Conservation (phyloP, 2,329 filamentous ascomycete species). For the Aurifilum marmelostoma region DNA sequence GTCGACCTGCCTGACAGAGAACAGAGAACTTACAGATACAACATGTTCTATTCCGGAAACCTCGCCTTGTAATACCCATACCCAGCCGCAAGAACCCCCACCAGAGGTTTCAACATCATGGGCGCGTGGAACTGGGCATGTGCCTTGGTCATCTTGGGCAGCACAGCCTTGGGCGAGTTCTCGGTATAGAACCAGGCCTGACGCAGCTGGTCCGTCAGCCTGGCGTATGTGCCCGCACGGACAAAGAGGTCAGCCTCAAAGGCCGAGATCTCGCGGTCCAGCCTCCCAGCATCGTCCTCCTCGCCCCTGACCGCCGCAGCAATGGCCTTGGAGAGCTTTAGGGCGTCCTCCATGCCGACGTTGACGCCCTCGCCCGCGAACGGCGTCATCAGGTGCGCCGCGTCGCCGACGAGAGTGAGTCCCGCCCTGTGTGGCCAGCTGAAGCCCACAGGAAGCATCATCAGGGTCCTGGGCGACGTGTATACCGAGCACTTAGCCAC, state of each 20-base stretch:
- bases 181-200: slow-evolving; percentile 52
- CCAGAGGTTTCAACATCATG: slow-evolving; percentile 38
- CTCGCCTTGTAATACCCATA: slow-evolving; percentile 27
- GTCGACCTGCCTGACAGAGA: background rate
- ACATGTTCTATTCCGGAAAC: background rate
- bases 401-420: slow-evolving; percentile 61
- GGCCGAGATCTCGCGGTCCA: slow-evolving; percentile 40
- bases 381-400: slow-evolving; percentile 62
- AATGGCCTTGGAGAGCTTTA: slow-evolving; percentile 51
- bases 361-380: slow-evolving; percentile 65
- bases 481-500: slow-evolving; percentile 45
- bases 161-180: slow-evolving; percentile 47
- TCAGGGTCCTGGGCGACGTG: slow-evolving; percentile 50
- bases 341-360: slow-evolving; percentile 57
- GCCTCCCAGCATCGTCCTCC: slow-evolving; percentile 27
- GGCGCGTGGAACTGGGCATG: slow-evolving; percentile 40
- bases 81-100: slow-evolving; percentile 35
- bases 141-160: slow-evolving; percentile 42
- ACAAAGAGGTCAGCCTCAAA: slow-evolving; percentile 47
- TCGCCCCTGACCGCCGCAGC: slow-evolving; percentile 30
- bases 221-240: slow-evolving; percentile 38
- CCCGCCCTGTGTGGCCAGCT: slow-evolving; percentile 52
- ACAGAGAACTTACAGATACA: background rate
- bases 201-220: slow-evolving; percentile 39
- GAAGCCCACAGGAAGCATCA: slow-evolving; percentile 54